Evolutionary conservation across 176 grass and related monocot species (phyloP), one percentile per base, ranked within the genome.

Genomic region (Oryza meyeriana): DNA sequence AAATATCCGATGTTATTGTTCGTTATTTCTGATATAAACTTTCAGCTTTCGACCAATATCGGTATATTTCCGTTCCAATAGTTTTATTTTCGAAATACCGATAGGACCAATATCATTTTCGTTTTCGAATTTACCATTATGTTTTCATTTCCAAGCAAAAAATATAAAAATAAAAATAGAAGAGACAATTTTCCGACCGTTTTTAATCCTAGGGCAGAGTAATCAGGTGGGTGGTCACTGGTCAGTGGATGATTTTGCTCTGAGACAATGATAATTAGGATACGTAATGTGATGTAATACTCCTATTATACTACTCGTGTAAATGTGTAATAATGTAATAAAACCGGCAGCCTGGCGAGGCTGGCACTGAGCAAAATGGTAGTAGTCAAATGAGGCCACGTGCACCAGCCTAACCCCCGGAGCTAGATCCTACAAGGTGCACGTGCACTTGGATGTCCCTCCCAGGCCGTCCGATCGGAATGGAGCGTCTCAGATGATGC

Each of bases 331-430:
- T 58, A 59, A 11, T 59, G 55, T 25, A 25, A n/a, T 57, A 1
- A 1, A 69, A 44, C 72, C 71, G 61, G 72, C 72, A 82, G 52
- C 16, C 80, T 88, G 81, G 62, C 87, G 26, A 65, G 20, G 55
- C 36, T 34, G 32, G 48, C 75, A 16, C 52, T 59, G 16, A 12
- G 65, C 38, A 71, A 70, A 59, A 59, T 59, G 55, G 76, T 39
- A 72, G 81, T 88, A 72, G 81, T 88, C 76, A 84, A 84, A 84
- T 83, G 87, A 30, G 36, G 76, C 76, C 81, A 84, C 81, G 64
- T 84, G 87, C 81, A 17, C 12, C 66, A 71, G 36, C 61, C 57
- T n/a, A 17, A 17, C 34, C 12, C 12, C 61, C 8, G 20, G 74
- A 78, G 38, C 75, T 72, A 57, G 75, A 48, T 84, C 81, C 81